phyloP scores from a whole-genome alignment of 176 grass and related monocot genomes.

The Rhynchospora pubera region DNA sequence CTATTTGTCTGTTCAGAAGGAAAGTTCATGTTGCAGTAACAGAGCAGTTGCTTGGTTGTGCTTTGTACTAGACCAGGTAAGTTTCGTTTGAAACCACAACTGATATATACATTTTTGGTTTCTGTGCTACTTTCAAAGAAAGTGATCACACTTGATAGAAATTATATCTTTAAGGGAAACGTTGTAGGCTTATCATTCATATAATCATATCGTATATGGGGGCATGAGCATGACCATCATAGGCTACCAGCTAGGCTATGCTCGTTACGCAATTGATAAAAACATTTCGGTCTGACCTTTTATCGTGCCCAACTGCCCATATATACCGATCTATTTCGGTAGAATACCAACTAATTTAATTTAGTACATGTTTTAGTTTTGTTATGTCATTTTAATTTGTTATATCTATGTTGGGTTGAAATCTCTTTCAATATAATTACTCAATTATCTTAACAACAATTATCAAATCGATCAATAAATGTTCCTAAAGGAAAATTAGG shows the following conservation, averaged over 20 bases:
- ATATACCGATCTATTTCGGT: too few species aligned
- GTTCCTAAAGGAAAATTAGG: too few species aligned
- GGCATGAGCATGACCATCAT: too few species aligned
- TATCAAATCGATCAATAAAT: not conserved
- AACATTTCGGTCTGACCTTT: not conserved
- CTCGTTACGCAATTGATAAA: too few species aligned
- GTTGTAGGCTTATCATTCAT: not conserved
- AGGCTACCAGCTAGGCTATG: too few species aligned
- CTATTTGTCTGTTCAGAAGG: slow-evolving; percentile 26
- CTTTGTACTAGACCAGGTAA: slow-evolving; percentile 76
- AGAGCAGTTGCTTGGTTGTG: slow-evolving; percentile 46
- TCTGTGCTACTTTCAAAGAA: not conserved
- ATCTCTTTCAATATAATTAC: not conserved
- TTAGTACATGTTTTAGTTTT: too few species aligned
- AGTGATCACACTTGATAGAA: not conserved
- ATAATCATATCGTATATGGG: not conserved
- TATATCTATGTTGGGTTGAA: not conserved
- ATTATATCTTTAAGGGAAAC: not conserved
- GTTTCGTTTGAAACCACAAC: not conserved
- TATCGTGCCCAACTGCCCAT: not conserved
- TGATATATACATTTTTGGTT: not conserved
- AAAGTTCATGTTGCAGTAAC: slow-evolving; percentile 23
- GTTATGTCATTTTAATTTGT: not conserved
- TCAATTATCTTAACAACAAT: not conserved
- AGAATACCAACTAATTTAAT: too few species aligned